Evolutionary conservation across 2,329 filamentous ascomycete species (phyloP).

Genomic region (Bipolaris bicolor): DNA sequence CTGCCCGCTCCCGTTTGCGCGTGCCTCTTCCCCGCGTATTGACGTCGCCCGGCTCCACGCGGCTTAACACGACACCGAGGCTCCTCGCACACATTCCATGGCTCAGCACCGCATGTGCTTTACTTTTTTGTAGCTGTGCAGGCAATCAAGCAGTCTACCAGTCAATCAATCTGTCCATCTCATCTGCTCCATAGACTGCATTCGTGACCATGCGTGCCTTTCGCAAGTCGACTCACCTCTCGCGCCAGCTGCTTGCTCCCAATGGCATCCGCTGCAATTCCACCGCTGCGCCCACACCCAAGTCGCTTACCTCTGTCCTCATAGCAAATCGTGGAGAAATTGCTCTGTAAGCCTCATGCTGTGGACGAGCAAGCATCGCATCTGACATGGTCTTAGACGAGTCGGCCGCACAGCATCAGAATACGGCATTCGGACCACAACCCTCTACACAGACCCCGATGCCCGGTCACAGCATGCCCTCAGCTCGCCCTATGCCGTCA

Average conservation of each 20-base stretch:
- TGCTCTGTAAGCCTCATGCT: slow-evolving; percentile 64
- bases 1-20: slow-evolving; percentile 16
- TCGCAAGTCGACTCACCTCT: slow-evolving; percentile 41
- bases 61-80: slow-evolving; percentile 39
- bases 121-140: slow-evolving; percentile 23
- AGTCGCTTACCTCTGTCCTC: slow-evolving; percentile 74
- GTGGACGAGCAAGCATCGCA: neutral
- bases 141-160: slow-evolving; percentile 9
- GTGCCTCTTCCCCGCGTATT: slow-evolving; percentile 22
- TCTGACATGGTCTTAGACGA: slow-evolving; percentile 57
- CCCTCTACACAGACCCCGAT: slow-evolving; percentile 93
- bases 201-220: slow-evolving; percentile 45
- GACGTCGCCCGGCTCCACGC: slow-evolving; percentile 32
- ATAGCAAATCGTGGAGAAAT: slow-evolving; percentile 99
- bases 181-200: slow-evolving; percentile 9
- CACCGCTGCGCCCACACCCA: slow-evolving; percentile 37
- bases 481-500: slow-evolving; percentile 81
- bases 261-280: slow-evolving; percentile 43
- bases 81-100: slow-evolving; percentile 21
- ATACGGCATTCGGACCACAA: slow-evolving; percentile 91
- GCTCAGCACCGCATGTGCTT: slow-evolving; percentile 21
- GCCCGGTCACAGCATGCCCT: slow-evolving; percentile 85
- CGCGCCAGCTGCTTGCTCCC: slow-evolving; percentile 42
- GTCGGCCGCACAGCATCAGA: slow-evolving; percentile 86
- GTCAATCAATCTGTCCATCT: slow-evolving; percentile 7